Evolutionary conservation across 2,329 filamentous ascomycete species (phyloP), one percentile per base, ranked within the genome.

Genomic region (Bertia moriformis): DNA sequence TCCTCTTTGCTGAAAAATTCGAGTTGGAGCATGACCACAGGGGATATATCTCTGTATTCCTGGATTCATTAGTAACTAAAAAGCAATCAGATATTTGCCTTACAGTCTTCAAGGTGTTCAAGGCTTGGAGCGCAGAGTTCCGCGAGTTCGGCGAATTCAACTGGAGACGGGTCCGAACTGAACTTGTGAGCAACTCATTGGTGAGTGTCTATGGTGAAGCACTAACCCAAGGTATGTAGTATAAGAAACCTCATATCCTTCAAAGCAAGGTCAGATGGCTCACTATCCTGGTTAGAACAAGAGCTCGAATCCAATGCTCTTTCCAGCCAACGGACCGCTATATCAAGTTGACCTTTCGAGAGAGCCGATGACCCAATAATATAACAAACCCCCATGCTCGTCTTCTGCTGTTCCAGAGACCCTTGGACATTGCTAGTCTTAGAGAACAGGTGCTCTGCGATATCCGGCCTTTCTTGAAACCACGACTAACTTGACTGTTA

Each of bases 361-460:
- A 53, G 13, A 79, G 56, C 13, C 67, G 65, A 37, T 68, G 74
- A 3, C 86, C 86, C 30, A 93, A 82, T 42, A 10, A 10, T 81
- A 75, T 45, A 78, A 83, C 4, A 87, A 63, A 2, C 79, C 60
- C 47, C 86, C 78, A 3, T 77, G 69, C 33, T 88, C 57, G 27
- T 62, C 65, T 52, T 88, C 80, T 2, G 68, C 63, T 1, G 66
- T 66, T 2, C 56, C 44, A n/a, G n/a, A n/a, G 0, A 67, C 54
- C 32, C 77, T 66, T 2, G 72, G 52, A 1, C 39, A 48, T 17
- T 49, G 50, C 27, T 48, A 54, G 73, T 57, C 48, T 83, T 83
- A 24, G 57, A 57, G 54, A 80, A 88, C 65, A 91, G 75, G 54
- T 85, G 75, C 40, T 93, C 84, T 19, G 84, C 83, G 37, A 87